A percentile compares a stretch with the other conserved stretches of the same genome.
Evolutionary conservation across 805 yeast species (phyloP).

Genomic region (Zygoascus bituminiphila): DNA sequence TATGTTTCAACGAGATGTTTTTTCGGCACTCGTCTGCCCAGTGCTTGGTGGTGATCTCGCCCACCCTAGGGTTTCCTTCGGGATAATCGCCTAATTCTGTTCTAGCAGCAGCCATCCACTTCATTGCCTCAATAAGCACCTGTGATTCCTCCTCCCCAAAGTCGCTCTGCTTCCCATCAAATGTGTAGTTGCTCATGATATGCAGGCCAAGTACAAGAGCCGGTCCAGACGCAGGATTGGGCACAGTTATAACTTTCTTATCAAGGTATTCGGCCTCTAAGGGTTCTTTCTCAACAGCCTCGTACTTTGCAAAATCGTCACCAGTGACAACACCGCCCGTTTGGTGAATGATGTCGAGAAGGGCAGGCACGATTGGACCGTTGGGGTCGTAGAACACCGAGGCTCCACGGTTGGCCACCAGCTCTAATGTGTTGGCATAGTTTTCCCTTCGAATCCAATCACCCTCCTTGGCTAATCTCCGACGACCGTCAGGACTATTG

Average conservation of each 20-base stretch:
- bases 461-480: slow-evolving; percentile 41
- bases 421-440: slow-evolving; percentile 57
- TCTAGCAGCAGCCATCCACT: slow-evolving; percentile 85
- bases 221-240: slow-evolving; percentile 78
- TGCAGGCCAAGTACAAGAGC: slow-evolving; percentile 70
- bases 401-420: slow-evolving; percentile 70
- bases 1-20: slow-evolving; percentile 47
- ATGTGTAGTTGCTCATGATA: slow-evolving; percentile 42
- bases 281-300: slow-evolving; percentile 39
- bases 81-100: slow-evolving; percentile 73
- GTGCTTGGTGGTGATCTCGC: slow-evolving; percentile 38
- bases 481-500: slow-evolving; percentile 9
- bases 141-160: slow-evolving; percentile 47
- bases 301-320: slow-evolving; percentile 61
- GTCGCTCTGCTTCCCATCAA: slow-evolving; percentile 32
- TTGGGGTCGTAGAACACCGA: slow-evolving; percentile 74
- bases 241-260: slow-evolving; percentile 45
- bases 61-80: slow-evolving; percentile 29
- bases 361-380: slow-evolving; percentile 58
- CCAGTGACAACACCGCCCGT: slow-evolving; percentile 60
- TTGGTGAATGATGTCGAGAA: slow-evolving; percentile 42
- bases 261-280: slow-evolving; percentile 36
- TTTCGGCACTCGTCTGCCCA: slow-evolving; percentile 50
- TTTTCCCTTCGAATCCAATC: slow-evolving; percentile 52
- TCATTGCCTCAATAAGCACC: slow-evolving; percentile 75